A percentile compares a stretch with the other conserved stretches of the same genome.
phyloP scores from a whole-genome alignment of 805 yeast species.

The Kodamaea hsintzibuensis region DNA sequence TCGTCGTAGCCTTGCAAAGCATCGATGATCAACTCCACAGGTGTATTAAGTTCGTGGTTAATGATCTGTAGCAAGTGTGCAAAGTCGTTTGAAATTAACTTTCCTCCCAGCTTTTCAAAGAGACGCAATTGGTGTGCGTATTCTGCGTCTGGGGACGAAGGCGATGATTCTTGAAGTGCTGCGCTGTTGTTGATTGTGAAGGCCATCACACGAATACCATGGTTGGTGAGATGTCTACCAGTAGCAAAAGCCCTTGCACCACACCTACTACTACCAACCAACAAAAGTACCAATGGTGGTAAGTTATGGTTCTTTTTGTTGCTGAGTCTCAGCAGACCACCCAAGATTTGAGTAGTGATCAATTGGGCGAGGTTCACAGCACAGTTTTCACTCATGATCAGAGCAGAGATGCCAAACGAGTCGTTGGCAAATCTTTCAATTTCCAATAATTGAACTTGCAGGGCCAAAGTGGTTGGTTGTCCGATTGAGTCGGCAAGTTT shows the following conservation, averaged over 20 bases:
- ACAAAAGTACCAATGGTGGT: conserved; percentile 71
- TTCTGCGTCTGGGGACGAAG: conserved; percentile 32
- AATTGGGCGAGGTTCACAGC: conserved; percentile 65
- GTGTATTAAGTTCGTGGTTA: conserved; percentile 58
- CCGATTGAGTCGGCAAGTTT: conserved; percentile 10
- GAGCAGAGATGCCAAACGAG: conserved; percentile 48
- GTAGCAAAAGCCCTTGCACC: conserved; percentile 77
- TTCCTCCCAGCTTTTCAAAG: conserved; percentile 70
- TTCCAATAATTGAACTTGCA: conserved; percentile 78
- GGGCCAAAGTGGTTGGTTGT: conserved; percentile 52
- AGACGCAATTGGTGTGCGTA: conserved; percentile 53
- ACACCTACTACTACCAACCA: conserved; percentile 61
- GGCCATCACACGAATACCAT: conserved; percentile 68
- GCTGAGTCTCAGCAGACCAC: conserved; percentile 66
- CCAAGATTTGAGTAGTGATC: conserved; percentile 56
- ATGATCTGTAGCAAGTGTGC: conserved; percentile 34
- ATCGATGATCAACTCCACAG: conserved; percentile 78
- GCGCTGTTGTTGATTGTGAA: conserved; percentile 38
- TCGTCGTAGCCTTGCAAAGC: conserved; percentile 84
- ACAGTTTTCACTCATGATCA: conserved; percentile 60
- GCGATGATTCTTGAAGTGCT: conserved; percentile 14
- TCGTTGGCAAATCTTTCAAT: conserved; percentile 63
- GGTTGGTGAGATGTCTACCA: conserved; percentile 75
- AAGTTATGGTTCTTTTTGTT: conserved; percentile 66
- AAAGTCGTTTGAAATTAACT: conserved; percentile 41